Evolutionary conservation across 805 yeast genomes (phyloP).

Genomic region (Pachysolen tannophilus): DNA sequence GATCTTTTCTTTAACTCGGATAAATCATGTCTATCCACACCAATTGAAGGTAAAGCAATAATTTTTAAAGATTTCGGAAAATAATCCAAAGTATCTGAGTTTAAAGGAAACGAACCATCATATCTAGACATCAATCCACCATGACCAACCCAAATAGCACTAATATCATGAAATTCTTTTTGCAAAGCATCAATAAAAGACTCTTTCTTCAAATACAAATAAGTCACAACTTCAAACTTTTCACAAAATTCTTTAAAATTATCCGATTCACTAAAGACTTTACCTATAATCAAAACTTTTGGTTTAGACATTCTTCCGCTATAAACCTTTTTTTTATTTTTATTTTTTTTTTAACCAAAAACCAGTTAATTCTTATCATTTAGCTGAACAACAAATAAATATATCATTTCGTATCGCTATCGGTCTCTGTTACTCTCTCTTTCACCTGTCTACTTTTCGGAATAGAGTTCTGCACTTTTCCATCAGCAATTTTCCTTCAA

Average conservation of each 20-base stretch:
- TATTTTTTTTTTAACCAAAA: background rate
- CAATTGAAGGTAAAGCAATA: slow-evolving; percentile 49
- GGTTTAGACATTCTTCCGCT: slow-evolving; percentile 19
- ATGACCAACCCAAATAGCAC: slow-evolving; percentile 52
- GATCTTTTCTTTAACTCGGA: slow-evolving; percentile 28
- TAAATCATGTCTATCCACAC: slow-evolving; percentile 43
- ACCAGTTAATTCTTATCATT: no score
- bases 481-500: no score
- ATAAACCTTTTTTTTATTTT: slow-evolving; percentile 1
- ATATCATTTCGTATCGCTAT: no score
- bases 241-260: slow-evolving; percentile 26
- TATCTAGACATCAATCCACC: slow-evolving; percentile 37
- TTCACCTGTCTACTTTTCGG: no score
- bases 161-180: slow-evolving; percentile 27
- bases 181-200: slow-evolving; percentile 29
- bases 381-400: no score
- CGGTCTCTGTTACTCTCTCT: no score
- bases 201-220: slow-evolving; percentile 25
- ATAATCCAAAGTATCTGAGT: no score
- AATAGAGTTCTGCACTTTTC: no score
- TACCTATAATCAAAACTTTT: slow-evolving; percentile 36
- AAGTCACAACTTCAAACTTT: slow-evolving; percentile 26
- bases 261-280: slow-evolving; percentile 24
- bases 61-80: slow-evolving; percentile 40
- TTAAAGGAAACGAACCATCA: no score